Evolutionary conservation across 148 eudicot species (phyloP).

Genomic region (Vaccinium myrtillus): DNA sequence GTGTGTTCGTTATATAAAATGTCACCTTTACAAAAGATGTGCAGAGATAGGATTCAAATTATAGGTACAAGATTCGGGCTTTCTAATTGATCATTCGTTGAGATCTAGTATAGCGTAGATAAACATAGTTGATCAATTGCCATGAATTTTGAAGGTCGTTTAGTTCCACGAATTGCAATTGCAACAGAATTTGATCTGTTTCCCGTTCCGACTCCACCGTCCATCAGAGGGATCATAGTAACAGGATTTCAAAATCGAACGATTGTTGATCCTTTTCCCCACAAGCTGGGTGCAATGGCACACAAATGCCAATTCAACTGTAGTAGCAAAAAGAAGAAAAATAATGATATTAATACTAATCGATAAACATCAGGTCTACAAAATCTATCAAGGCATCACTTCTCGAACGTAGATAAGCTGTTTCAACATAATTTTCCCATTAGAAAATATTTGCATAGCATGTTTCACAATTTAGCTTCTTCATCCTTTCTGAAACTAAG

Average conservation of each 20-base stretch:
- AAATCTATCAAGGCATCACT: neutral
- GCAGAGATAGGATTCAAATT: no score
- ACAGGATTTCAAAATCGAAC: neutral
- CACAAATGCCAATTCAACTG: neutral
- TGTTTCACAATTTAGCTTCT: neutral
- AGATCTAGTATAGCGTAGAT: no score
- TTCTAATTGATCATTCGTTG: no score
- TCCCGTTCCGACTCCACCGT: slow-evolving; percentile 93
- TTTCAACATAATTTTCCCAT: neutral
- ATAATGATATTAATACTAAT: no score
- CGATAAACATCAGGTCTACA: neutral
- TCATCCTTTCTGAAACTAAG: neutral
- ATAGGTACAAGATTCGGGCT: no score
- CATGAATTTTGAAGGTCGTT: no score
- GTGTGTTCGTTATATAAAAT: no score
- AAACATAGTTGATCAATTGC: no score
- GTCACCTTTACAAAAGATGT: no score
- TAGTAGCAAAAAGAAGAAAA: neutral
- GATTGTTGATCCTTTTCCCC: neutral
- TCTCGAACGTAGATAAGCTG: neutral
- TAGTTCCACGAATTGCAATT: no score
- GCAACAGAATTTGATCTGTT: slow-evolving; percentile 74
- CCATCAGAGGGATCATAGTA: slow-evolving; percentile 15
- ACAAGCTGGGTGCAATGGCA: neutral
- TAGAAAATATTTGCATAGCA: neutral